phyloP scores from a whole-genome alignment of 2,329 filamentous ascomycete genomes.

The Fusarium pseudonygamai region DNA sequence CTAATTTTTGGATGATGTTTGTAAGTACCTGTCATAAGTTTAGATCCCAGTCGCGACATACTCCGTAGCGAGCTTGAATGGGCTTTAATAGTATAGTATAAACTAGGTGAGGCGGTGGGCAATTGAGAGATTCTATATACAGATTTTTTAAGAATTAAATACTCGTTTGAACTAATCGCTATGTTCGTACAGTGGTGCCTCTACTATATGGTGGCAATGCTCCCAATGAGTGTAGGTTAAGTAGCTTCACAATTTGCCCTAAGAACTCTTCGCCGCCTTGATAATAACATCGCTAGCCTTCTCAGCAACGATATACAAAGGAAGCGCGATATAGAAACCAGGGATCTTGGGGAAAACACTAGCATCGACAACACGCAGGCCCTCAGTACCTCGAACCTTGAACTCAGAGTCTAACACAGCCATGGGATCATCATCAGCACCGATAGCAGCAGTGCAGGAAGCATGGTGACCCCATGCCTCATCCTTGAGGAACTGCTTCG shows the following conservation, averaged over 20 bases:
- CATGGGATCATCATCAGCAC: slow-evolving; percentile 44
- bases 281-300: slow-evolving; percentile 59
- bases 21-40: neutral
- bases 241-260: neutral
- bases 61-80: no score
- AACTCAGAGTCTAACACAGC: slow-evolving; percentile 62
- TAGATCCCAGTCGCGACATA: no score
- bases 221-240: no score
- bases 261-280: slow-evolving; percentile 19
- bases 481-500: slow-evolving; percentile 41
- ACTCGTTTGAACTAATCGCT: no score
- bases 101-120: no score
- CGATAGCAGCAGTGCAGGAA: slow-evolving; percentile 46
- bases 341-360: slow-evolving; percentile 56
- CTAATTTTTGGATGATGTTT: neutral
- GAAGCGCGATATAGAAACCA: slow-evolving; percentile 32
- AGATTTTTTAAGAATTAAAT: neutral
- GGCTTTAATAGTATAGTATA: no score
- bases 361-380: slow-evolving; percentile 70
- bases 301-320: slow-evolving; percentile 58
- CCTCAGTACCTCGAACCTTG: slow-evolving; percentile 63
- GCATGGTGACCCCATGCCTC: slow-evolving; percentile 49
- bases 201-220: neutral
- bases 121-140: neutral
- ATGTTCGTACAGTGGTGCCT: rapidly evolving